These are phyloP conservation scores for Verticillium tricorpus DNA, from an alignment of 2,329 filamentous ascomycete species.

Conservation along the genomic window DNA sequence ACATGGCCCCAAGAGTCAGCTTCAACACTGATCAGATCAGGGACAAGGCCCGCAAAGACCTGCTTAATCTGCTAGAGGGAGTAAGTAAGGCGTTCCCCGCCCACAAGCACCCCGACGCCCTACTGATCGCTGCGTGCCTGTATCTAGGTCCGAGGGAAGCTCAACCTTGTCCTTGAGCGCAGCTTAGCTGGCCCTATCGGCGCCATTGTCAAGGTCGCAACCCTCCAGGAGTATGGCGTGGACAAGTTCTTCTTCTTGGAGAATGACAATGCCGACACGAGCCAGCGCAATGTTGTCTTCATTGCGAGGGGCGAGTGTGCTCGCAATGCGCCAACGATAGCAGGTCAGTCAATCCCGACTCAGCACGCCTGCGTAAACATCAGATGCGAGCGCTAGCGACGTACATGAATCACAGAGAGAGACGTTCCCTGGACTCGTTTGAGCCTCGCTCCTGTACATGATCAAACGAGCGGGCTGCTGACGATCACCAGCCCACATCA, in stretches of 20 bases:
- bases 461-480: conserved; percentile 5
- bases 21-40: conserved; percentile 74
- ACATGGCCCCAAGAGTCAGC: conserved; percentile 65
- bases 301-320: conserved; percentile 87
- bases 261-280: conserved; percentile 91
- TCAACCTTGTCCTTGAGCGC: conserved; percentile 93
- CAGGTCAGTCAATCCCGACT: conserved; percentile 51
- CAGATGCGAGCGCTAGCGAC: conserved; percentile 8
- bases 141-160: conserved; percentile 88
- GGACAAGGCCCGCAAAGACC: conserved; percentile 79
- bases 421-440: conserved; percentile 29
- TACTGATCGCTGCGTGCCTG: conserved; percentile 3
- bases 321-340: conserved; percentile 77
- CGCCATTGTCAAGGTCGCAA: conserved; percentile 90
- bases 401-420: too few species aligned
- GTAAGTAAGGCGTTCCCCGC: conserved; percentile 56
- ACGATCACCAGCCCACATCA: conserved; percentile 70
- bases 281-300: conserved; percentile 92
- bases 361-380: conserved; percentile 1
- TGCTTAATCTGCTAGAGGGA: conserved; percentile 87
- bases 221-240: conserved; percentile 93
- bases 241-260: conserved; percentile 97
- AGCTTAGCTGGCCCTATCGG: conserved; percentile 85
- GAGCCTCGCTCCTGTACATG: conserved; percentile 56
- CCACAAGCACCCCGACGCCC: neutral